Conservation (phyloP, 345 rosid genomes). For the Durio zibethinus region DNA sequence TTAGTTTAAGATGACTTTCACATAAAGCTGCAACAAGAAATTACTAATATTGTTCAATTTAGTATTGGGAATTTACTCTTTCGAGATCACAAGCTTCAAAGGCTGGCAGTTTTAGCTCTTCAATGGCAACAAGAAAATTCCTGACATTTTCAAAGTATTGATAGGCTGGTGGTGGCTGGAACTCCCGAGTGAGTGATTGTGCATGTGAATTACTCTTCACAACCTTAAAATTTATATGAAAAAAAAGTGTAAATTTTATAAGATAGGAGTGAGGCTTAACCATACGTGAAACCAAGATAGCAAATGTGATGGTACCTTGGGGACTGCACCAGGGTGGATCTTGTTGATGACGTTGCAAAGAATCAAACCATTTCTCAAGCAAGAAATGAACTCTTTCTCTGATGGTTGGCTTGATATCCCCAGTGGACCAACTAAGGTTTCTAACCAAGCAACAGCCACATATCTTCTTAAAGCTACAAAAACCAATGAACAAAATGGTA, state of each 20-base stretch:
- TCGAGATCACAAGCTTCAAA: conserved; percentile 97
- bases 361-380: conserved; percentile 83
- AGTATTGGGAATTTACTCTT: conserved; percentile 44
- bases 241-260: not conserved
- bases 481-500: not conserved
- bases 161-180: conserved; percentile 70
- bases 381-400: conserved; percentile 80
- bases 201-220: conserved; percentile 59
- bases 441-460: conserved; percentile 74
- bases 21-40: not conserved
- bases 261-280: not conserved
- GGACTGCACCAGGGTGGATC: conserved; percentile 76
- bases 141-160: conserved; percentile 92
- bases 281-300: not conserved
- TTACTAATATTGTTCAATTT: not conserved
- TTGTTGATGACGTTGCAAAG: conserved; percentile 80
- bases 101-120: conserved; percentile 73
- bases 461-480: conserved; percentile 69
- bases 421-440: conserved; percentile 60
- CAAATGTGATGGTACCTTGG: conserved; percentile 49
- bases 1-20: conserved; percentile 11
- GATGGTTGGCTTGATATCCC: conserved; percentile 60
- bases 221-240: conserved; percentile 41
- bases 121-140: conserved; percentile 77
- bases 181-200: conserved; percentile 49